Evolutionary conservation across 306 rosid genomes (phyloP).

Genomic region (Prosopis cineraria): DNA sequence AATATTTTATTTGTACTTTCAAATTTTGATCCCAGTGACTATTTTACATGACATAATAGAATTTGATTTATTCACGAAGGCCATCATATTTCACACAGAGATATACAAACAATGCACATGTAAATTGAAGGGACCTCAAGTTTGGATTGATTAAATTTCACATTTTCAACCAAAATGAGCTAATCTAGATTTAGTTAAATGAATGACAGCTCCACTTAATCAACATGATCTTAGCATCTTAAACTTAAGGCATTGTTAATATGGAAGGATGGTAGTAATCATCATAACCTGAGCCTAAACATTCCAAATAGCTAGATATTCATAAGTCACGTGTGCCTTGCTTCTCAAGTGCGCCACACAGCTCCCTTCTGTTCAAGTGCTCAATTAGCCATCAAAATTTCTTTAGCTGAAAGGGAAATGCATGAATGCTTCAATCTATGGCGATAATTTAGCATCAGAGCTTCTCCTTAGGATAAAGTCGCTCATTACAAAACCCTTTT

Average conservation of each 20-base stretch:
- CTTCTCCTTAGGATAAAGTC: neutral
- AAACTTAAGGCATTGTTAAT: neutral
- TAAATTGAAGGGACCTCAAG: neutral
- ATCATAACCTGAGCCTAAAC: neutral
- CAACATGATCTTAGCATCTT: neutral
- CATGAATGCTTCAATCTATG: neutral
- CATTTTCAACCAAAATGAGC: neutral
- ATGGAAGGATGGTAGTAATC: neutral
- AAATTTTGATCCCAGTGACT: too few species aligned
- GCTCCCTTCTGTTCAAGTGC: neutral
- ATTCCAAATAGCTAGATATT: neutral
- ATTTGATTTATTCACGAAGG: neutral
- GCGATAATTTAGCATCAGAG: neutral
- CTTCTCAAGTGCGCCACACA: neutral
- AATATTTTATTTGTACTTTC: too few species aligned
- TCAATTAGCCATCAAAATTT: neutral
- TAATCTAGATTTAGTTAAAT: neutral
- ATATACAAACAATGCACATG: too few species aligned
- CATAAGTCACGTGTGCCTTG: neutral
- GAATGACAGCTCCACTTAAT: neutral
- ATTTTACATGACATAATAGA: too few species aligned
- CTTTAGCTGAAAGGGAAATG: conserved; percentile 3
- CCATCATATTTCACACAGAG: neutral
- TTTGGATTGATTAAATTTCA: neutral
- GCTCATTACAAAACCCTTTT: neutral